Evolutionary conservation across 176 grass and related monocot species (phyloP).

Genomic region (Melocanna baccifera): DNA sequence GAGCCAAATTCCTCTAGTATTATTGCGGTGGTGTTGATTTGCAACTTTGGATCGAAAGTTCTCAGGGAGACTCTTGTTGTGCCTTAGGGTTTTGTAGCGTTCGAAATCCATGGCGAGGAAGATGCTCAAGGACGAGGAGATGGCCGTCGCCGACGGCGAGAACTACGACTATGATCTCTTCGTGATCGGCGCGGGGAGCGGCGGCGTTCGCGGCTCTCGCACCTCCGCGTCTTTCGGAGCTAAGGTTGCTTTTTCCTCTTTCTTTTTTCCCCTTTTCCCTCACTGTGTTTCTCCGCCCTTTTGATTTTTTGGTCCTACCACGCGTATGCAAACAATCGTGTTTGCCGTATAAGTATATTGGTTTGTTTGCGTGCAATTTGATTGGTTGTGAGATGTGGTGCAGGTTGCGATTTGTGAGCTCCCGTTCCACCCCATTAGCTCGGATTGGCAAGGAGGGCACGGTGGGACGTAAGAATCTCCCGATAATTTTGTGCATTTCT

Average conservation of each 20-base stretch:
- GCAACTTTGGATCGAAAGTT: neutral
- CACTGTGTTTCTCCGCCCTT: neutral
- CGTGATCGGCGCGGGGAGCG: constrained; percentile 93
- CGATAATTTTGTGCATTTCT: neutral
- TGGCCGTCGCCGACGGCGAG: constrained; percentile 8
- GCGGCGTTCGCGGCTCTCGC: constrained; percentile 86
- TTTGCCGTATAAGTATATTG: neutral
- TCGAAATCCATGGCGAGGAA: constrained; percentile 71
- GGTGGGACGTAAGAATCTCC: constrained; percentile 77
- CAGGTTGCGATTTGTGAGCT: constrained; percentile 97
- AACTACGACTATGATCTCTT: constrained; percentile 83
- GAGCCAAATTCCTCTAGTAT: neutral
- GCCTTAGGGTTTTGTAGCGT: constrained; percentile 26
- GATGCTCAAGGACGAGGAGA: constrained; percentile 75
- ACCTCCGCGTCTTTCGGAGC: constrained; percentile 74
- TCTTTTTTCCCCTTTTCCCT: neutral
- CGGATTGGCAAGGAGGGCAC: constrained; percentile 69
- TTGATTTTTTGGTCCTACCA: neutral
- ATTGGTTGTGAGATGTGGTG: neutral
- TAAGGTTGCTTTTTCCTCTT: constrained; percentile 40
- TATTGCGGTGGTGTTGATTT: neutral
- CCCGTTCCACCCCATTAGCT: constrained; percentile 94
- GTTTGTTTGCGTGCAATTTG: neutral
- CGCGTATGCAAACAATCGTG: neutral
- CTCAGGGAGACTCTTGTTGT: neutral